Evolutionary conservation across 805 yeast genomes (phyloP), one percentile per base, ranked within the genome.

Genomic region (Candida succiphila): DNA sequence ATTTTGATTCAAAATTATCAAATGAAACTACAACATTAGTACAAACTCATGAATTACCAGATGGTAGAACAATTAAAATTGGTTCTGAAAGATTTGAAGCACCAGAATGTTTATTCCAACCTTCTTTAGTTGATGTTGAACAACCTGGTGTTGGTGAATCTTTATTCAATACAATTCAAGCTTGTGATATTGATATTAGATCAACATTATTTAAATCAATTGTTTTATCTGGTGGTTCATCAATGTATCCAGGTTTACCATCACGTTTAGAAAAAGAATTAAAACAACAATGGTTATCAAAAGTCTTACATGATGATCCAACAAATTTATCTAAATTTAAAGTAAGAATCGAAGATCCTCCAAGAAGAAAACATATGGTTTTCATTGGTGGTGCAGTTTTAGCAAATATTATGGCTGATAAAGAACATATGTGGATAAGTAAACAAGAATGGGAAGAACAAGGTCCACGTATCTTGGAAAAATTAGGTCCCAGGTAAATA

Each of bases 211-310:
- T 74, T 63, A 84, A 81, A 52, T 94, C 96, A 2, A 83, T 92
- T 55, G 97, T 92, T 20, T 70, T 92, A 29, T 84, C 95, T 5
- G 98, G 98, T 55, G 98, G 98, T 37, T 88, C 97, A 2, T 82
- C 95, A 33, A 92, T 92, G 98, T 92, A 92, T 54, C 97, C 98
- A 2, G 98, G 98, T 21, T 72, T 92, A 46, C 98, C 98, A 15
- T 82, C 95, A 10, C 72, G 98, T 51, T 66, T 92, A 45, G 97
- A 92, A 58, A 89, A 85, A 58, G 98, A 92, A 58, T 70, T 92
- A 59, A 92, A 92, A 62, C 98, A 92, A 59, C 75, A 85, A 46
- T 92, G 97, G 97, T 78, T 83, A 45, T 78, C 94, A 3, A 75
- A 77, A 51, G 95, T 92, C 15, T 72, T 92, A 39, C 75, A 80